A percentile compares a stretch with the other conserved stretches of the same genome.
These are phyloP conservation scores for Cinnamomum chago DNA, from an alignment of 164 flowering plant genomes.

Conservation along the genomic window DNA sequence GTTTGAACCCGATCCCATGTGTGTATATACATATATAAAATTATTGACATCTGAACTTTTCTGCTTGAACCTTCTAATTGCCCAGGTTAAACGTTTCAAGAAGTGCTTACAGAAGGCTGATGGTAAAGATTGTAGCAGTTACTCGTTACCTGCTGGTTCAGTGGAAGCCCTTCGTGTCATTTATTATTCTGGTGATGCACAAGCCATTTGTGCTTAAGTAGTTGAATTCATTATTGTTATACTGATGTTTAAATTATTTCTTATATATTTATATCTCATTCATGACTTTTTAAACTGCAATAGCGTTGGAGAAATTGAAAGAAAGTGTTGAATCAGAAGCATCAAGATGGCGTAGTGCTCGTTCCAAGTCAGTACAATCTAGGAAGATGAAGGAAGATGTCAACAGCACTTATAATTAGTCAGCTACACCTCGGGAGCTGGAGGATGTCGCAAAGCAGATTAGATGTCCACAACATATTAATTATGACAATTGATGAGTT, in stretches of 20 bases:
- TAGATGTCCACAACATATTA: neutral
- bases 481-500: neutral
- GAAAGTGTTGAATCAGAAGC: conserved; percentile 54
- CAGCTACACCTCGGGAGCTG: neutral
- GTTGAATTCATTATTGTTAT: neutral
- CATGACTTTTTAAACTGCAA: neutral
- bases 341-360: conserved; percentile 28
- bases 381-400: conserved; percentile 15
- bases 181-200: conserved; percentile 54
- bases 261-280: neutral
- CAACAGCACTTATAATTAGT: neutral
- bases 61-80: neutral
- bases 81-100: conserved; percentile 61
- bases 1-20: too few relatives aligned
- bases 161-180: conserved; percentile 31
- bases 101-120: conserved; percentile 67
- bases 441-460: neutral
- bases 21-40: too few relatives aligned
- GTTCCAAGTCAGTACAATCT: conserved; percentile 24
- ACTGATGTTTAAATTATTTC: neutral
- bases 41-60: too few relatives aligned
- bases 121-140: conserved; percentile 35
- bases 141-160: conserved; percentile 50
- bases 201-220: neutral
- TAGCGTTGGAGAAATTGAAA: conserved; percentile 69